Base-by-base conservation (phyloP, 139 green algal genomes). In the Coelastrella sp. region DNA sequence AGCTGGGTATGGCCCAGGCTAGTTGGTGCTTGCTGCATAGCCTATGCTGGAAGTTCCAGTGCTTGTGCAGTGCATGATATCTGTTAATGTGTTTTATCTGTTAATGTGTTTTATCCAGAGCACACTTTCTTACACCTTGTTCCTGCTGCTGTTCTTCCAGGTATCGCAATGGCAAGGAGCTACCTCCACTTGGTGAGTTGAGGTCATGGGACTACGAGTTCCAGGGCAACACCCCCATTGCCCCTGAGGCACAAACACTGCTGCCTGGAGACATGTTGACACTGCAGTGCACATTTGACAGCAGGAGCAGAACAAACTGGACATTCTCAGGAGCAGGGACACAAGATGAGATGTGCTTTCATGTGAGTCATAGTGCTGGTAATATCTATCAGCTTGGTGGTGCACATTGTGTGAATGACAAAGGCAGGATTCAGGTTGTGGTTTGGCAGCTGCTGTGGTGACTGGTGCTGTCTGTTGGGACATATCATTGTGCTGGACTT, bases 281-380 rank as follows among this genome's bases (percentile, higher is more conserved):
- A 30, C 75, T 81, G 75, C 75, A 82, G 53, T 82, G 75, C 35
- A 71, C 37, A 21, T 82, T 71, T 71, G 53, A 82, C 75, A 59
- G 35, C 35, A 82, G 50, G 34, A 27, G 51, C 32, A 51, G 75
- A 32, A 37, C 15, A 27, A 82, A 82, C 23, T 19, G 41, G 11
- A 82, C 75, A 1, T 15, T 19, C 19, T 37, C 25, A 13, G 75
- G 75, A n/a, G 40, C 53, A 4, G 75, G 50, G 23, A 82, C 75
- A 69, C 7, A 8, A 25, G 75, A 82, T 43, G 75, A 82, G 35
- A 81, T 81, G 73, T 81, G 73, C 73, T 68, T 81, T 23, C 19
- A 66, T 57, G 53, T 64, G 53, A 64, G 53, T 53, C 8, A 53
- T 53, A n/a, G n/a, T n/a, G n/a, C n/a, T n/a, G n/a, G n/a, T n/a